Percentiles rank a stretch among this genome's conserved stretches.
Conservation (phyloP, 192 early-diverging fungal genomes). For the Coemansia sp. region DNA sequence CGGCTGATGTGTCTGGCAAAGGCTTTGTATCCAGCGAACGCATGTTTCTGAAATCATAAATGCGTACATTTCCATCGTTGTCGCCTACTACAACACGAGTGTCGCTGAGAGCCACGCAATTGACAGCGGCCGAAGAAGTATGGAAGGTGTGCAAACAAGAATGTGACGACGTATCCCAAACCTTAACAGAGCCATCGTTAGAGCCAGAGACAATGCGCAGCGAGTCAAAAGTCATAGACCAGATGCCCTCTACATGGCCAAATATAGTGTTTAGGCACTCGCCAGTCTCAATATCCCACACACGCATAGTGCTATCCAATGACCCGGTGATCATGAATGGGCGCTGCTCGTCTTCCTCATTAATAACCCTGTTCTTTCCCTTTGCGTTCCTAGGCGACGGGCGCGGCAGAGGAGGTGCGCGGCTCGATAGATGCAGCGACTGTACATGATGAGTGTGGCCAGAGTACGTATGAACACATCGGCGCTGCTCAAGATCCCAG, state of each 20-base stretch:
- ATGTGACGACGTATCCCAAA: constrained; percentile 74
- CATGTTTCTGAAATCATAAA: constrained; percentile 76
- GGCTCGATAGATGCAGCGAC: constrained; percentile 51
- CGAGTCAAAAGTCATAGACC: constrained; percentile 79
- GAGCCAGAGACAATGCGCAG: constrained; percentile 67
- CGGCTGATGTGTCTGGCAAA: not conserved
- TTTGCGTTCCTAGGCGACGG: not conserved
- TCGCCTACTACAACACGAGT: constrained; percentile 84
- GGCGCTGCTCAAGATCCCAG: constrained; percentile 78
- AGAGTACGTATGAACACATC: constrained; percentile 64
- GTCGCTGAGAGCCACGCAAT: constrained; percentile 80
- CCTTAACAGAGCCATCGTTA: constrained; percentile 69
- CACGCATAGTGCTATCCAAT: constrained; percentile 81
- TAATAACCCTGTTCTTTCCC: not conserved
- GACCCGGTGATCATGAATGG: constrained; percentile 76
- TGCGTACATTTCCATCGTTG: constrained; percentile 76
- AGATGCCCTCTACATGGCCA: constrained; percentile 80
- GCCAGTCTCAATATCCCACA: constrained; percentile 90
- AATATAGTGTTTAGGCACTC: constrained; percentile 73
- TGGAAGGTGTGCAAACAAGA: constrained; percentile 67
- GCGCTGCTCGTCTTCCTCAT: constrained; percentile 17
- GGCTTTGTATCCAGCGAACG: not conserved
- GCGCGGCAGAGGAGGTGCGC: constrained; percentile 17
- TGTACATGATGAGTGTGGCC: constrained; percentile 81
- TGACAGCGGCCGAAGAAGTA: constrained; percentile 71